Evolutionary conservation across 805 yeast species (phyloP), one percentile per base, ranked within the genome.

Genomic region (Sungouiozyma ichnusensis): DNA sequence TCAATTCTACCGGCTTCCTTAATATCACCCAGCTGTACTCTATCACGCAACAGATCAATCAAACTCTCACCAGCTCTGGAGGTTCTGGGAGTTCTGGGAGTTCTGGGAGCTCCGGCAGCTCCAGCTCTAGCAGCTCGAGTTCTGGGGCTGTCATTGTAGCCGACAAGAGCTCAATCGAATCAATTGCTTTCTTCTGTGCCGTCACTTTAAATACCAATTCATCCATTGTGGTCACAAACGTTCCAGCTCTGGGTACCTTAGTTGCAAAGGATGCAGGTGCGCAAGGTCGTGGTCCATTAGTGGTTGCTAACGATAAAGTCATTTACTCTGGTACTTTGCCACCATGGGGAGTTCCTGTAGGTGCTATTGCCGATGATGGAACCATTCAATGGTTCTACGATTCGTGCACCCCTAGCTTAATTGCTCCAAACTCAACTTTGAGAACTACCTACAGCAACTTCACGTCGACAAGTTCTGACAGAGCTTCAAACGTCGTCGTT

Each of bases 281-380:
- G 1, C 24, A 16, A 8, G 54, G 48, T 6, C 53, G 60, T 43
- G 63, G 63, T 41, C 45, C 56, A 16, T 41, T 57, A 36, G 40
- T 52, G 15, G 53, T 57, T 20, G 53, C 47, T 16, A 46, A 42
- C 32, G 43, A 48, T 16, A 52, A 51, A 15, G 44, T 51, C 29
- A 52, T 61, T 20, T 61, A 53, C 46, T 47, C 63, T 6, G 64
- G 61, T 36, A 42, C 48, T 20, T 44, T 53, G 20, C 49, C 60
- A n/a, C 57, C 58, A 18, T 45, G 44, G 16, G 53, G 48, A n/a
- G 53, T 45, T 4, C 58, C 61, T 8, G 49, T 60, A 3, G 65
- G 64, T 40, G 46, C 54, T 34, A 41, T 52, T 18, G 43, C 48
- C 36, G 47, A 27, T 16, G 37, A 36, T 16, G 35, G 38, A 2